Conservation (phyloP, 1,139 yeast species). For the Lizanozyma gosingica region DNA sequence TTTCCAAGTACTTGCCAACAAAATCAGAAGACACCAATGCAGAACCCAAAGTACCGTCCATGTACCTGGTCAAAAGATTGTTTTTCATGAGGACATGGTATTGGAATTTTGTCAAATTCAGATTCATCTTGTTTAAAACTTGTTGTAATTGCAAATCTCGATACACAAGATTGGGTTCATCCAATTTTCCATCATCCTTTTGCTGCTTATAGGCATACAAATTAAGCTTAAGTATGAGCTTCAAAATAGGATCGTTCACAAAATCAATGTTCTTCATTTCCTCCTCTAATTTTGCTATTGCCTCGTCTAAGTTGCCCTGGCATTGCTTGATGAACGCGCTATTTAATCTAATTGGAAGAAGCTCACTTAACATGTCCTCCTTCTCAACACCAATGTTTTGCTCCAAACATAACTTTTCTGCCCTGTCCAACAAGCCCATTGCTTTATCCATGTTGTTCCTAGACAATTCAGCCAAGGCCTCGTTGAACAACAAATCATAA, state of each 20-base stretch:
- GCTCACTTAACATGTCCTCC: constrained; percentile 35
- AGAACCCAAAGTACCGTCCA: constrained; percentile 23
- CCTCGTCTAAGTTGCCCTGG: constrained; percentile 33
- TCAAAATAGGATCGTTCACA: constrained; percentile 24
- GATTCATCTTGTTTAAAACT: constrained; percentile 22
- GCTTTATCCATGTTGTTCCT: constrained; percentile 36
- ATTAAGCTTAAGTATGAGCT: constrained; percentile 28
- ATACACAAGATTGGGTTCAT: constrained; percentile 28
- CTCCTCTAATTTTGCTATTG: constrained; percentile 30
- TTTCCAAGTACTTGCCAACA: constrained; percentile 12
- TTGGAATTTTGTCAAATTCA: constrained; percentile 39
- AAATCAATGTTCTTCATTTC: constrained; percentile 12
- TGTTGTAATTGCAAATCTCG: constrained; percentile 37
- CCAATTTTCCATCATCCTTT: constrained; percentile 6
- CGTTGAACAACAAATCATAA: constrained; percentile 51
- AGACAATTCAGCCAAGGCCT: constrained; percentile 48
- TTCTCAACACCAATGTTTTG: constrained; percentile 33
- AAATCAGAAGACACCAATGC: constrained; percentile 5
- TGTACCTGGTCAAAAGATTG: constrained; percentile 31
- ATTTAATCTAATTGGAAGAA: constrained; percentile 61
- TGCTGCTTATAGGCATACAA: constrained; percentile 12
- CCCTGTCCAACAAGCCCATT: constrained; percentile 38
- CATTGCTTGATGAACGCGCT: constrained; percentile 55
- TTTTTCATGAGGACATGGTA: constrained; percentile 33
- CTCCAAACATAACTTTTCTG: constrained; percentile 34